phyloP scores from a whole-genome alignment of 345 rosid species.

The Anacardium occidentale region DNA sequence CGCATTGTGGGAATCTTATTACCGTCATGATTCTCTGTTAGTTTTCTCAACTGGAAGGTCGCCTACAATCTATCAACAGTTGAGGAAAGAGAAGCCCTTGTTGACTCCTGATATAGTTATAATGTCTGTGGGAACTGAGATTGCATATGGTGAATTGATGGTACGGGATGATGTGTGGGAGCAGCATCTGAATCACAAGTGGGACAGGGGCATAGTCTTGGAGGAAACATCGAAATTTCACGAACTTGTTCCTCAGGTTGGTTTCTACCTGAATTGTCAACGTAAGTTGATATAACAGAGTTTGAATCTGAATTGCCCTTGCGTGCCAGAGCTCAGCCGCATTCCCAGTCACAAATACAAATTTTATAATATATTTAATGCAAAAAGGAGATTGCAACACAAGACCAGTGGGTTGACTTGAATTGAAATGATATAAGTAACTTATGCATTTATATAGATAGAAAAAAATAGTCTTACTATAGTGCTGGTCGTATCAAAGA shows the following conservation, averaged over 20 bases:
- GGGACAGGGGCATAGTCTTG: slow-evolving; percentile 63
- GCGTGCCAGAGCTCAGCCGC: background rate
- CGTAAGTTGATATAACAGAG: background rate
- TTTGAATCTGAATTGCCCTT: background rate
- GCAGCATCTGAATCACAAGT: slow-evolving; percentile 54
- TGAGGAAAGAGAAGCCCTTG: slow-evolving; percentile 65
- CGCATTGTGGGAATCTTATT: slow-evolving; percentile 82
- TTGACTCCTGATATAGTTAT: slow-evolving; percentile 78
- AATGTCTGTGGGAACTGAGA: slow-evolving; percentile 90
- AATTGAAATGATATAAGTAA: background rate
- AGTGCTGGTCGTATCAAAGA: background rate
- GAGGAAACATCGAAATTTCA: slow-evolving; percentile 70
- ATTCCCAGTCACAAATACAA: too few species aligned
- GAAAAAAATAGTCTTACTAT: background rate
- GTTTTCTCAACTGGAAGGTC: slow-evolving; percentile 88
- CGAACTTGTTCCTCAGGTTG: slow-evolving; percentile 69
- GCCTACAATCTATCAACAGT: slow-evolving; percentile 45
- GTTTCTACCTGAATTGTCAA: background rate
- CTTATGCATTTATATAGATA: background rate
- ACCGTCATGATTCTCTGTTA: slow-evolving; percentile 68
- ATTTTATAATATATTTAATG: too few species aligned
- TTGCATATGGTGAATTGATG: slow-evolving; percentile 68
- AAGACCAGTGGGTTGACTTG: background rate
- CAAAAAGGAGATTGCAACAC: too few species aligned
- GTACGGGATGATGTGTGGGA: slow-evolving; percentile 66